A percentile compares a stretch with the other conserved stretches of the same genome.
Evolutionary conservation across 2,329 filamentous ascomycete genomes (phyloP).

Genomic region (Phialophora macrospora): DNA sequence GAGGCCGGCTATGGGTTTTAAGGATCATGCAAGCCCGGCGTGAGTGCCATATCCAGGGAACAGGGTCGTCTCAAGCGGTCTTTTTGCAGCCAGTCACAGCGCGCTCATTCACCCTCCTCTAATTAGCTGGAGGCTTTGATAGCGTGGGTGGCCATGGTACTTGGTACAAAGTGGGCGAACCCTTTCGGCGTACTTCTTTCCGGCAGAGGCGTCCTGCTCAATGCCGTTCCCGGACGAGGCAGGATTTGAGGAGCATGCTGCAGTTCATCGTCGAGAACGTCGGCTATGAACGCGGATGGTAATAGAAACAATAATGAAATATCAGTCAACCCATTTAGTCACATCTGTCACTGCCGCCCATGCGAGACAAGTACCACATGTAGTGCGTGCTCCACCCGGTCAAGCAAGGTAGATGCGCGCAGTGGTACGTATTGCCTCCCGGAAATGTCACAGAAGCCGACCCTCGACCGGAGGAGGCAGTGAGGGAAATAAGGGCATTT

Average conservation of each 20-base stretch:
- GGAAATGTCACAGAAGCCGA: slow-evolving; percentile 10
- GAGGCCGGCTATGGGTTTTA: slow-evolving; percentile 1
- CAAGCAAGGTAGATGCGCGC: neutral
- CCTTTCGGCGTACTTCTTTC: neutral
- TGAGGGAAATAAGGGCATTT: slow-evolving; percentile 10
- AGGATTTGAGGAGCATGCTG: slow-evolving; percentile 10
- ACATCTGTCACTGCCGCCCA: neutral
- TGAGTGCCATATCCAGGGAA: slow-evolving; percentile 13
- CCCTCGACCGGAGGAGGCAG: neutral
- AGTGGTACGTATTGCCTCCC: slow-evolving; percentile 13
- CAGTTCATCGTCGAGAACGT: slow-evolving; percentile 1
- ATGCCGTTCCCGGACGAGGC: slow-evolving; percentile 3
- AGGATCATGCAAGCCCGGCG: slow-evolving; percentile 13
- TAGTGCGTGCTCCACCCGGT: neutral
- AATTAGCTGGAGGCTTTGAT: slow-evolving; percentile 5
- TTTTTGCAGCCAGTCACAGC: slow-evolving; percentile 8
- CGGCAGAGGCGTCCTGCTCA: slow-evolving; percentile 3
- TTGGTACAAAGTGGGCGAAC: neutral
- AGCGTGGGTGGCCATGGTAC: slow-evolving; percentile 18
- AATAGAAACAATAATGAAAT: slow-evolving; percentile 20
- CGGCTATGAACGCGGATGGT: slow-evolving; percentile 14
- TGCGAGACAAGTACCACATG: slow-evolving; percentile 1
- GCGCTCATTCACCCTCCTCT: neutral
- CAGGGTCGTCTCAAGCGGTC: slow-evolving; percentile 19
- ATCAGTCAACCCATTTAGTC: slow-evolving; percentile 1